Conservation (phyloP, 2,329 filamentous ascomycete species). For the Trichoderma sp. region DNA sequence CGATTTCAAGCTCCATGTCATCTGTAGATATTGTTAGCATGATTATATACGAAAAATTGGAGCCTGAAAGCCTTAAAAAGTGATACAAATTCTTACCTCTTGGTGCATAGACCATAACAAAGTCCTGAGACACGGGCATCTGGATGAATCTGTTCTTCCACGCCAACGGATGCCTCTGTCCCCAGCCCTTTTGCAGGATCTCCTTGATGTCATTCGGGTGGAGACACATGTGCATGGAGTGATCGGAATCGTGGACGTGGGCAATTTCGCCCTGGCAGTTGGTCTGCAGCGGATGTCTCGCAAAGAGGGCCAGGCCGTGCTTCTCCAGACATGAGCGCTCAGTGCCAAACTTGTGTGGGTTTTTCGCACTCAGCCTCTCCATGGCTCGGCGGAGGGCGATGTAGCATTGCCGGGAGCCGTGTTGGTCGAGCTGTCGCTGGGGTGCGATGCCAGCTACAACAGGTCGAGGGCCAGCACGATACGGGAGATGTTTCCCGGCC, state of each 20-base stretch:
- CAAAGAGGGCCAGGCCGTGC: conserved; percentile 74
- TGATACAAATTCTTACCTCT: conserved; percentile 42
- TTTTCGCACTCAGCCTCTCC: conserved; percentile 45
- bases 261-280: conserved; percentile 79
- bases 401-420: conserved; percentile 53
- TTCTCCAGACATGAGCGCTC: conserved; percentile 78
- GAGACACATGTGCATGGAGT: conserved; percentile 74
- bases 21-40: conserved; percentile 34
- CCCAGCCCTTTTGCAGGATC: conserved; percentile 75
- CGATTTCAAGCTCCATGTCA: conserved; percentile 62
- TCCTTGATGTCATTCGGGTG: conserved; percentile 74
- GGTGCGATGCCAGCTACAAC: conserved; percentile 73
- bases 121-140: conserved; percentile 69
- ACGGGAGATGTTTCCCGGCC: conserved; percentile 48
- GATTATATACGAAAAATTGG: too few relatives aligned
- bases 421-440: conserved; percentile 74
- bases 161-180: conserved; percentile 66
- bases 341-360: conserved; percentile 52
- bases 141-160: conserved; percentile 60
- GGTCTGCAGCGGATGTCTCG: conserved; percentile 60
- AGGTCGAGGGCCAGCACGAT: conserved; percentile 62
- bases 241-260: conserved; percentile 74
- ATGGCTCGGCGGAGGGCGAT: conserved; percentile 53
- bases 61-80: not conserved
- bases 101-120: conserved; percentile 81